Percentiles rank a stretch among this genome's conserved stretches.
phyloP scores from a whole-genome alignment of 768 basidiomycete genomes.

The Podaxis sp. region DNA sequence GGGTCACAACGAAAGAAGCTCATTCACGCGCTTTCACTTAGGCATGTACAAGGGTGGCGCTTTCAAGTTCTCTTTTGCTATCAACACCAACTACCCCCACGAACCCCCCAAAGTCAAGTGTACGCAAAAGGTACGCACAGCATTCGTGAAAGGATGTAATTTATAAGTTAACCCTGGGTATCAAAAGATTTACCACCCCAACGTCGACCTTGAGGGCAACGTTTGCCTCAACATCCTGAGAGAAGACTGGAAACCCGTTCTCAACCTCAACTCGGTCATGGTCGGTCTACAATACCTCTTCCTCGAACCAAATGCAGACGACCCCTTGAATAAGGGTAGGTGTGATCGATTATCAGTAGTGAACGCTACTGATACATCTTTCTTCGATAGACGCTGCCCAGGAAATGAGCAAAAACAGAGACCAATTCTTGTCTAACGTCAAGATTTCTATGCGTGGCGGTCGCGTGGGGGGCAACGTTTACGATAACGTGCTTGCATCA shows the following conservation, averaged over 20 bases:
- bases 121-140: slow-evolving; percentile 73
- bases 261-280: slow-evolving; percentile 98
- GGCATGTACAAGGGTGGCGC: slow-evolving; percentile 98
- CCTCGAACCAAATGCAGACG: slow-evolving; percentile 97
- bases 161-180: slow-evolving; percentile 13
- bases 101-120: slow-evolving; percentile 99
- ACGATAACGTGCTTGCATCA: slow-evolving; percentile 68
- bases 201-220: slow-evolving; percentile 96
- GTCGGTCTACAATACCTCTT: slow-evolving; percentile 98
- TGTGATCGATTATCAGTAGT: slow-evolving; percentile 8
- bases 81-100: slow-evolving; percentile 98
- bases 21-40: slow-evolving; percentile 28
- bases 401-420: slow-evolving; percentile 87
- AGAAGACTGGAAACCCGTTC: slow-evolving; percentile 99
- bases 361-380: slow-evolving; percentile 10
- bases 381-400: slow-evolving; percentile 81
- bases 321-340: slow-evolving; percentile 96
- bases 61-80: slow-evolving; percentile 92
- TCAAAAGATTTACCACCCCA: slow-evolving; percentile 94
- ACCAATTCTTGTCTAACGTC: slow-evolving; percentile 83
- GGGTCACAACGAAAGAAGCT: background rate
- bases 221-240: slow-evolving; percentile 98
- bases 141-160: background rate
- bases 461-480: slow-evolving; percentile 73
- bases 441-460: slow-evolving; percentile 85